Base-by-base conservation (phyloP, 2,329 filamentous ascomycete species). In the Aspergillus piperis region DNA sequence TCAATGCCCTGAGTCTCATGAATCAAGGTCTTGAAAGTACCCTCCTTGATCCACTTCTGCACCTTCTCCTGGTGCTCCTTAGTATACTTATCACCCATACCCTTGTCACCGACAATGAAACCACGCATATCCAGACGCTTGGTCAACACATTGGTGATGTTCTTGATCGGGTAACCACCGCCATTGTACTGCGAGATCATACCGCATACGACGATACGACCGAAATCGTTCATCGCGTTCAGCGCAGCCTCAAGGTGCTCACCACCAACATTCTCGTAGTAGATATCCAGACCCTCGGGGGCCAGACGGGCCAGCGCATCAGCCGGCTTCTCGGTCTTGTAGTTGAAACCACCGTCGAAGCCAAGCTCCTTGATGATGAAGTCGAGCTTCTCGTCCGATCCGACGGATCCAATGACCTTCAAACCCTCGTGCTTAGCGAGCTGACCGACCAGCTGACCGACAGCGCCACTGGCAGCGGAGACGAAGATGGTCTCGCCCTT, bases 401-500 rank as follows among this genome's bases (percentile, higher is more conserved):
- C 91, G 10, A 92, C 91, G 54, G 87, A 91, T 17, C 91, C 92
- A 64, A 96, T 88, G 42, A 96, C 91, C 48, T 78, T 88, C 59
- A 95, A 77, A 2, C 91, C 91, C 75, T 93, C 88, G 62, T 88
- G 86, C 83, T 94, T 94, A 62, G 90, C 91, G 48, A 96, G 78
- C 78, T 95, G 91, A 5, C 91, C 91, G 19, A 95, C 91, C 7
- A 95, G 74, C 75, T 93, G 89, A 3, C 92, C 91, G 3, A 96
- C 91, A 1, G 90, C 91, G 30, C 92, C 91, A 3, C 88, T 89
- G 0, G 91, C 91, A 3, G 90, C 88, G 60, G 87, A 90, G 66
- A 96, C 83, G 75, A 94, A 92, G 71, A 96, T 91, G 41, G 90
- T 93, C 77, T 92, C 88, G 47, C 88, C 89, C 77, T 88, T 86